Percentiles rank a stretch among this genome's conserved stretches.
Conservation (phyloP, 306 rosid genomes). For the Lupinus albus region DNA sequence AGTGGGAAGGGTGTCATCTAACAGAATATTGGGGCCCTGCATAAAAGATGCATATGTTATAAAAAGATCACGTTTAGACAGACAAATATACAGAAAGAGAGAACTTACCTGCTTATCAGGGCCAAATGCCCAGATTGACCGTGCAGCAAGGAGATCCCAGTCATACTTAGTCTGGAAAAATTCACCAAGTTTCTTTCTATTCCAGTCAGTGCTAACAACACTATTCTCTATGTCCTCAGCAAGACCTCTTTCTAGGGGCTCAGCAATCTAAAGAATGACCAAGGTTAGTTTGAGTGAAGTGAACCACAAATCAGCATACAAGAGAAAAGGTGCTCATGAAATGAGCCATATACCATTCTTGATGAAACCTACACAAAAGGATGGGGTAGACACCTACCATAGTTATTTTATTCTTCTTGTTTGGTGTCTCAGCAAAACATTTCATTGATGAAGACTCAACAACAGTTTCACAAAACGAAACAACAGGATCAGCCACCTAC, state of each 20-base stretch:
- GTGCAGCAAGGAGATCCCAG: constrained; percentile 98
- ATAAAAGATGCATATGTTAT: constrained; percentile 31
- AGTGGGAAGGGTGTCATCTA: constrained; percentile 90
- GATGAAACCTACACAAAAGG: constrained; percentile 14
- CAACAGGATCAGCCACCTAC: constrained; percentile 98
- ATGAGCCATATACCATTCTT: constrained; percentile 9
- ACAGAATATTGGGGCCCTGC: constrained; percentile 94
- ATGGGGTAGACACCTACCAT: constrained; percentile 59
- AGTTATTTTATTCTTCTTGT: constrained; percentile 98
- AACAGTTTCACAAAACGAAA: constrained; percentile 97
- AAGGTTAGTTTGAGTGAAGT: constrained; percentile 15
- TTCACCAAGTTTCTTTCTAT: constrained; percentile 84
- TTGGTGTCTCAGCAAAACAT: constrained; percentile 97
- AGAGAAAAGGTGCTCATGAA: background rate
- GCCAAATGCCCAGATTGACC: constrained; percentile 99
- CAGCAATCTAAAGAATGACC: constrained; percentile 70
- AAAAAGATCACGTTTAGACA: background rate
- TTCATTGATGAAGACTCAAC: constrained; percentile 98
- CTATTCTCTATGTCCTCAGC: constrained; percentile 98
- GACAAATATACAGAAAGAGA: background rate
- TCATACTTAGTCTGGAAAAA: constrained; percentile 93
- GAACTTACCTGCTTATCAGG: constrained; percentile 91
- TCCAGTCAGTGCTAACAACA: constrained; percentile 94
- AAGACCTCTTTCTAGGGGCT: constrained; percentile 96
- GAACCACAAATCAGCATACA: constrained; percentile 16